Evolutionary conservation across 148 eudicot species (phyloP), one percentile per base, ranked within the genome.

Genomic region (Talinum fruticosum): DNA sequence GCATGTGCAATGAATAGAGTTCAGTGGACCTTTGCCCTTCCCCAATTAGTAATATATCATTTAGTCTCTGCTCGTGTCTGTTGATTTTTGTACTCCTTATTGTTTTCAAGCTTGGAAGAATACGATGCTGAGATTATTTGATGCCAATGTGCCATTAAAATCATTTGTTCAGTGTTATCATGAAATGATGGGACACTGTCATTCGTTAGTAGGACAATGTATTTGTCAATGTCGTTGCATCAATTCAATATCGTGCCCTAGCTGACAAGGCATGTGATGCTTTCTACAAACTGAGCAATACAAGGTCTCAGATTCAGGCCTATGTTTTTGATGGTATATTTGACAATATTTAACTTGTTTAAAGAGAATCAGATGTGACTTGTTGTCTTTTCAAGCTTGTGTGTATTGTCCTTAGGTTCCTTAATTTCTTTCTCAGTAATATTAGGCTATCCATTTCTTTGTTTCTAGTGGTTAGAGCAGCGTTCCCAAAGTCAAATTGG

Each of bases 401-500:
- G 2, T 19, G 10, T 23, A 21, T 69, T 21, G 29, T 69, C 24
- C 47, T 69, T 66, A 32, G 38, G 12, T 75, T 4, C 41, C 34
- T 62, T 19, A 18, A 10, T 38, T 59, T 26, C 10, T 13, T 16
- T 32, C 1, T 3, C 26, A 33, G 8, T 34, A 28, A 38, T 23
- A 66, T 15, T 12, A 19, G 53, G 8, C 66, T 26, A 79, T 35
- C 34, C 37, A 16, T 69, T 67, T 72, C 34, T 13, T 57, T 12
- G 30, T 69, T 36, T 80, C 53, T 76, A 91, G 95, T 89, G 32
- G 88, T 91, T 61, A 82, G 96, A 72, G 96, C 91, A 85, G 84
- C 77, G 92, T 91, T 51, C 93, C 92, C 2, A 91, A 88, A 78
- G 87, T 89, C 74, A 76, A 78, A 53, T 86, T 91, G 66, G 96